Base-by-base conservation (phyloP, 371 early-diverging fungal species). In the Lichtheimia ornata region DNA sequence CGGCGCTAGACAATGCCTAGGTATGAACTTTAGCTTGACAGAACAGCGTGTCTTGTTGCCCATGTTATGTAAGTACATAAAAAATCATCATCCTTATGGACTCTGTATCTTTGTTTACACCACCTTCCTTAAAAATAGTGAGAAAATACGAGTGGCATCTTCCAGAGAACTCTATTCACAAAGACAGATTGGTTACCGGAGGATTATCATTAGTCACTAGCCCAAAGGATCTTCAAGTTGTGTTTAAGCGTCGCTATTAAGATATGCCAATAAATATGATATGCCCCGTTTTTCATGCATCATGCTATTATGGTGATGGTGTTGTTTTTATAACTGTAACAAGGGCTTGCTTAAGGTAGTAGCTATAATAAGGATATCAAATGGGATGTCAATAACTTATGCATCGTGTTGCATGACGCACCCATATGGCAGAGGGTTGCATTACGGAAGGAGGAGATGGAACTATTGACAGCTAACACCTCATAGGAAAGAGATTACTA, bases 1-100 rank as follows among this genome's bases (percentile, higher is more conserved):
- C 9, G 56, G 56, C 5, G 5, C 25, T 9, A 24, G 51, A 4
- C 61, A 66, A 41, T 67, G 67, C 27, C 54, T 63, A 15, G 67
- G 63, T 66, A 83, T 67, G 63, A 67, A 63, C 28, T 53, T 67
- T 43, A 59, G 59, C 18, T 56, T 62, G 47, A 63, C 60, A 11
- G 67, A 67, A 43, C 63, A 58, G 53, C 53, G 62, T 6, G 55
- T 62, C 25, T 18, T 67, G 15, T 58, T 66, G 30, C 27, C 59
- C 5, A 63, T 63, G 63, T 18, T 67, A 20, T 51, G 67, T 67
- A 55, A 59, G 63, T 58, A 18, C 18, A 22, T 22, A 28, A 7
- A 28, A 28, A 2, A 50, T 17, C 25, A n/a, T 20, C 4, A 15
- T 22, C 17, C 17, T 18, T 35, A 57, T 18, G 0, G 50, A 17